phyloP scores from a whole-genome alignment of 2,329 filamentous ascomycete genomes.

The Cladosporium cucumerinum region DNA sequence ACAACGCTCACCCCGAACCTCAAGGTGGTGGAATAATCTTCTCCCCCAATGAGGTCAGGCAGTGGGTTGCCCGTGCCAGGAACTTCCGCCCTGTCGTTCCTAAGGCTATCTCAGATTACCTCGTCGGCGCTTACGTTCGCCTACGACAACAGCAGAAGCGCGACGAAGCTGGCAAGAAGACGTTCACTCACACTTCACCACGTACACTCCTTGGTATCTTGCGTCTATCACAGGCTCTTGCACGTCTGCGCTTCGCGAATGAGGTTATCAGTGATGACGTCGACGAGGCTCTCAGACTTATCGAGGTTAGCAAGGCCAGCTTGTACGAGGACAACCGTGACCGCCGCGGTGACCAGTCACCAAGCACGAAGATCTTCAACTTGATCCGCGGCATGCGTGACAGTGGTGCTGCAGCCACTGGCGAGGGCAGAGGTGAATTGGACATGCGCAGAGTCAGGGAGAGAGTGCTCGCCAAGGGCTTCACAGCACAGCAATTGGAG shows the following conservation, averaged over 20 bases:
- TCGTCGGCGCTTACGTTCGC: constrained; percentile 93
- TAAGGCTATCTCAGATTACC: constrained; percentile 84
- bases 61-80: constrained; percentile 90
- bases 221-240: constrained; percentile 88
- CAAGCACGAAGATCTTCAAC: constrained; percentile 89
- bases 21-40: constrained; percentile 68
- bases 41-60: constrained; percentile 85
- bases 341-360: constrained; percentile 65
- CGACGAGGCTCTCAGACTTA: constrained; percentile 85
- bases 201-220: constrained; percentile 91
- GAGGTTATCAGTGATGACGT: constrained; percentile 88
- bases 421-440: constrained; percentile 72
- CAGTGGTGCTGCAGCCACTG: constrained; percentile 74
- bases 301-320: constrained; percentile 91
- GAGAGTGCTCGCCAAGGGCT: constrained; percentile 90
- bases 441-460: constrained; percentile 87
- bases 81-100: constrained; percentile 85
- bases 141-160: constrained; percentile 89
- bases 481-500: constrained; percentile 90
- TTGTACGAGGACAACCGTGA: constrained; percentile 68
- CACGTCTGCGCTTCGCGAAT: constrained; percentile 82
- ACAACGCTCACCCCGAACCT: constrained; percentile 84
- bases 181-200: constrained; percentile 90
- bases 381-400: constrained; percentile 86
- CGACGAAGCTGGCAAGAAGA: constrained; percentile 85